Base-by-base conservation (phyloP, 495 filamentous ascomycete genomes). In the Elasticomyces elasticus region DNA sequence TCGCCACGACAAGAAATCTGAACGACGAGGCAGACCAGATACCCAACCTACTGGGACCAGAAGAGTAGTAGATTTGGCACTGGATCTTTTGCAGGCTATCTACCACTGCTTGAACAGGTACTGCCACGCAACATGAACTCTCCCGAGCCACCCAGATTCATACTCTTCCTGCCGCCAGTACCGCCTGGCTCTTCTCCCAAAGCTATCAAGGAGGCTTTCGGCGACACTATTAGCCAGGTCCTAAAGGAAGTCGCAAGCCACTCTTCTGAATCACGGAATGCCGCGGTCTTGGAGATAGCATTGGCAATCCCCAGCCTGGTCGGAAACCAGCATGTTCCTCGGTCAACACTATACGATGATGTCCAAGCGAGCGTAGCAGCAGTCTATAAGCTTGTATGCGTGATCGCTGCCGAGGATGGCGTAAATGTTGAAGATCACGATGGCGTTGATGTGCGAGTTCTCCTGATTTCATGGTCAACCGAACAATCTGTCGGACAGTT, bases 361-460 rank as follows among this genome's bases (percentile, higher is more conserved):
- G 73, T 83, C 9, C 89, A 95, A 70, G 69, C 71, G 26, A 74
- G 90, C 13, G 65, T 97, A 22, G 85, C 85, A 20, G 79, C 76
- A 48, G 62, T 95, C 52, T 97, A 97, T 74, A 80, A 78, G 60
- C 73, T 97, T 40, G 71, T 92, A 61, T 79, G 81, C 33, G 70
- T 81, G 47, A 70, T 87, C 24, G 84, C 80, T 53, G 75, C 82
- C 33, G 74, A 81, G 56, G 68, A 79, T 12, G 70, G 71, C 19
- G 71, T 83, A 52, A 72, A 89, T 63, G 64, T 86, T 66, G 77
- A 81, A 67, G 77, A 78, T 20, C 77, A 81, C 11, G 79, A 79
- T 20, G 84, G 87, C 24, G 79, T 95, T 31, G 87, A 96, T 72
- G 75, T 80, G 1, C 80, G 90, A 12, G 72, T 95, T 28, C 49